Percentiles rank a stretch among this genome's conserved stretches.
These are phyloP conservation scores for Tilletia horrida DNA, from an alignment of 1,284 basidiomycete species.

Conservation along the genomic window DNA sequence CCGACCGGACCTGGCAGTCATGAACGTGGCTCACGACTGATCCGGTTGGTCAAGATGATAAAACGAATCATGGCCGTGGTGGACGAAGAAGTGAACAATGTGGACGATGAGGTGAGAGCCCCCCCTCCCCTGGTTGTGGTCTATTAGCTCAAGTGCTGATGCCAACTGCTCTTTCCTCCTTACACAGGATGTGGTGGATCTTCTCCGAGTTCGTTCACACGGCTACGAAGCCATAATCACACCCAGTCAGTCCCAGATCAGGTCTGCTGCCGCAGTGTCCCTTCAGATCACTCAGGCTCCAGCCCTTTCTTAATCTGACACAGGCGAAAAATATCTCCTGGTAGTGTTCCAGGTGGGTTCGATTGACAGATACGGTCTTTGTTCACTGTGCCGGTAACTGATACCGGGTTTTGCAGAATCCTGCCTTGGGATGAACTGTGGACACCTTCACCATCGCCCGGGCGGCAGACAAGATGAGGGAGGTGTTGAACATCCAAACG, in stretches of 20 bases:
- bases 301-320: neutral
- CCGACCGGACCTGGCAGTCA: constrained; percentile 5
- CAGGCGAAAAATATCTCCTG: neutral
- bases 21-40: neutral
- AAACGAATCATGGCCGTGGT: constrained; percentile 9
- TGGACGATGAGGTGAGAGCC: constrained; percentile 8
- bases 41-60: constrained; percentile 6
- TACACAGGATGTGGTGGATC: neutral
- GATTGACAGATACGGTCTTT: neutral
- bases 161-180: neutral
- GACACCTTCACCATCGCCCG: too few species aligned
- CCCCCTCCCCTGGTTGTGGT: neutral
- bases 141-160: too few species aligned
- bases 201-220: neutral
- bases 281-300: neutral
- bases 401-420: too few species aligned
- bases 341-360: constrained; percentile 10
- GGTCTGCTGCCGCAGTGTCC: neutral
- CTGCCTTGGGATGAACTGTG: too few species aligned
- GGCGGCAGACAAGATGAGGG: too few species aligned
- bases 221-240: neutral
- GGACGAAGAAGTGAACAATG: neutral
- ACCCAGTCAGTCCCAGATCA: neutral
- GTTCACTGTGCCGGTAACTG: neutral
- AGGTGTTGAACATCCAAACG: too few species aligned